Evolutionary conservation across 1,139 yeast species (phyloP).

Genomic region (Suhomyces terraborum): DNA sequence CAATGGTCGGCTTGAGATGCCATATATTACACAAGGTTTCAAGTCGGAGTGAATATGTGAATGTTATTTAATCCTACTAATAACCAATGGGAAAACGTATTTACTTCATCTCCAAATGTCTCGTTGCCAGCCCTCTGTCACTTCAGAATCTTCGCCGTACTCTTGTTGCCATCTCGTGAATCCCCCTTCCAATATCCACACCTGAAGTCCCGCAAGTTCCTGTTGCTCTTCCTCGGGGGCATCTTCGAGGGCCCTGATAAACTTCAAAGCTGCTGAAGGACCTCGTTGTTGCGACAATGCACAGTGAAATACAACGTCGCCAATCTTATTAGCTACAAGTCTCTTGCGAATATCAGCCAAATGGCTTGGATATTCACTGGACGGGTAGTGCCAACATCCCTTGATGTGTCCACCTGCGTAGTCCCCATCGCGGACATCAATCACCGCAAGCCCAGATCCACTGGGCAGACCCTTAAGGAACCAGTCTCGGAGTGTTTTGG

Average conservation of each 20-base stretch:
- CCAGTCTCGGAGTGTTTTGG: slow-evolving; percentile 50
- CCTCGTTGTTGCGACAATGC: slow-evolving; percentile 89
- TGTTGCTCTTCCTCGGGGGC: slow-evolving; percentile 30
- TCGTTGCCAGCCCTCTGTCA: slow-evolving; percentile 67
- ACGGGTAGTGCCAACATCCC: slow-evolving; percentile 63
- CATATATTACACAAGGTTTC: too few relatives aligned
- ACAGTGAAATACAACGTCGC: slow-evolving; percentile 83
- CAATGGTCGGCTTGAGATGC: too few relatives aligned
- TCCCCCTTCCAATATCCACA: slow-evolving; percentile 82
- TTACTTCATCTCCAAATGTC: slow-evolving; percentile 50
- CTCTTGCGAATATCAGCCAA: slow-evolving; percentile 45
- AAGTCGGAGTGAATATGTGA: too few relatives aligned
- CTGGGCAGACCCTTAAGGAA: slow-evolving; percentile 38
- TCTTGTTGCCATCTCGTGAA: slow-evolving; percentile 78
- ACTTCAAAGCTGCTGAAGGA: slow-evolving; percentile 76
- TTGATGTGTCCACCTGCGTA: slow-evolving; percentile 67
- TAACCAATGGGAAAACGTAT: too few relatives aligned
- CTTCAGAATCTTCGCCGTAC: slow-evolving; percentile 65
- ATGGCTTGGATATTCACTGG: slow-evolving; percentile 45
- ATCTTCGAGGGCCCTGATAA: slow-evolving; percentile 55
- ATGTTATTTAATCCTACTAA: not conserved
- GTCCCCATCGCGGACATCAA: slow-evolving; percentile 90
- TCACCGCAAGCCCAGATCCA: slow-evolving; percentile 58
- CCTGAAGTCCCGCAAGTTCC: slow-evolving; percentile 43
- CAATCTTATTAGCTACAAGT: slow-evolving; percentile 34